Conservation (phyloP, 345 rosid species). For the Pistacia integerrima region DNA sequence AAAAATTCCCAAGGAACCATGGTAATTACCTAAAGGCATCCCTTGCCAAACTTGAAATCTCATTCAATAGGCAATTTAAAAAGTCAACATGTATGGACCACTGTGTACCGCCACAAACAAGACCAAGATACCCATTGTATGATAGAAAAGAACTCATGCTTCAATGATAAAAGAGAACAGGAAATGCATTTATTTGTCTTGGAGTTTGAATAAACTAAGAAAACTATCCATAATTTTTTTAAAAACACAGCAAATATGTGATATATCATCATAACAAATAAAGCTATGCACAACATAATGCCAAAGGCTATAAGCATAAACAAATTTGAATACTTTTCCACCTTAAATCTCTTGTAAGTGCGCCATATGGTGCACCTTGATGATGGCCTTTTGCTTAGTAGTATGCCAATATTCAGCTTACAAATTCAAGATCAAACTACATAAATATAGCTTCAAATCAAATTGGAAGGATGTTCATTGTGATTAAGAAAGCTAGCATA, state of each 20-base stretch:
- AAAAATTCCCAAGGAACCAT: neutral
- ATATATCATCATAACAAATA: neutral
- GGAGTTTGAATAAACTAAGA: neutral
- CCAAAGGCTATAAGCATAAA: too few relatives aligned
- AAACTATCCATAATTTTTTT: neutral
- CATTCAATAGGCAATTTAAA: neutral
- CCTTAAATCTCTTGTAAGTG: too few relatives aligned
- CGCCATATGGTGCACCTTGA: neutral
- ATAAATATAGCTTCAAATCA: neutral
- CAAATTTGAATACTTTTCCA: too few relatives aligned
- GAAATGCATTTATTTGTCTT: neutral
- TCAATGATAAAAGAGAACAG: neutral
- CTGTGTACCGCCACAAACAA: neutral
- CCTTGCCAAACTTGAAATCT: neutral
- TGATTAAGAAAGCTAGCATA: neutral
- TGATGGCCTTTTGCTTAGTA: neutral
- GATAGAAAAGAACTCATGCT: neutral
- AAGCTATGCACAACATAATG: too few relatives aligned
- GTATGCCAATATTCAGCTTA: neutral
- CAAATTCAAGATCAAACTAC: neutral
- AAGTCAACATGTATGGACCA: neutral
- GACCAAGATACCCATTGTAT: neutral
- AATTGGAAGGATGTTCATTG: neutral
- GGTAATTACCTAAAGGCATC: neutral
- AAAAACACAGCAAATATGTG: neutral